phyloP scores from a whole-genome alignment of 257 asterid genomes.

The Nicotiana tomentosiformis region DNA sequence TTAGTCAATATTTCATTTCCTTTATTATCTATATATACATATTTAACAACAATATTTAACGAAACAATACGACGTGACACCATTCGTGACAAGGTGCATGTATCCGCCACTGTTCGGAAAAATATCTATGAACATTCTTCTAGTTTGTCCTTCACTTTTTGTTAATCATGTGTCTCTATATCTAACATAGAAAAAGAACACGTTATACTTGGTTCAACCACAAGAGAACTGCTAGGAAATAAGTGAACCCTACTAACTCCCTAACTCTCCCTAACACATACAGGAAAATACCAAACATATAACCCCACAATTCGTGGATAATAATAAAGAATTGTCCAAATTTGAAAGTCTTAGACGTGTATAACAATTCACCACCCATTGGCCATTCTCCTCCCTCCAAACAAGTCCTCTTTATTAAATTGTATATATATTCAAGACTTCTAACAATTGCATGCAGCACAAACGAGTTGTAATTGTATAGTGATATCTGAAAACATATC shows the following conservation, averaged over 20 bases:
- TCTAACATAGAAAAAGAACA: not conserved
- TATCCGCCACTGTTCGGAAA: not conserved
- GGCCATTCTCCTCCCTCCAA: not conserved
- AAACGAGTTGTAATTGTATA: not conserved
- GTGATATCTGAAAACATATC: not conserved
- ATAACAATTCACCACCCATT: not conserved
- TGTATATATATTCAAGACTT: not conserved
- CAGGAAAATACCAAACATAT: not conserved
- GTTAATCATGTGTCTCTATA: not conserved
- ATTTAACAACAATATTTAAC: too few relatives aligned
- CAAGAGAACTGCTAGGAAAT: not conserved
- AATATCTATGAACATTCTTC: not conserved
- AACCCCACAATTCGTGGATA: not conserved
- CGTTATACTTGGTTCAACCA: constrained; percentile 3
- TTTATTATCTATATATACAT: too few relatives aligned
- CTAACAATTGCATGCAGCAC: not conserved
- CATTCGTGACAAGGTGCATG: too few relatives aligned
- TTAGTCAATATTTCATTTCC: too few relatives aligned
- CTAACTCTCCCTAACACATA: not conserved
- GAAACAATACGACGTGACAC: too few relatives aligned
- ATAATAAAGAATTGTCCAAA: not conserved
- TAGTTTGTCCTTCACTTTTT: not conserved
- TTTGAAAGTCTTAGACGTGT: not conserved
- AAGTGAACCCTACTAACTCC: constrained; percentile 1
- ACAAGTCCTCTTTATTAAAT: not conserved